Percentiles rank a stretch among this genome's conserved stretches.
These are phyloP conservation scores for Rhizopogon sp. DNA, from an alignment of 768 basidiomycete genomes.

Conservation along the genomic window DNA sequence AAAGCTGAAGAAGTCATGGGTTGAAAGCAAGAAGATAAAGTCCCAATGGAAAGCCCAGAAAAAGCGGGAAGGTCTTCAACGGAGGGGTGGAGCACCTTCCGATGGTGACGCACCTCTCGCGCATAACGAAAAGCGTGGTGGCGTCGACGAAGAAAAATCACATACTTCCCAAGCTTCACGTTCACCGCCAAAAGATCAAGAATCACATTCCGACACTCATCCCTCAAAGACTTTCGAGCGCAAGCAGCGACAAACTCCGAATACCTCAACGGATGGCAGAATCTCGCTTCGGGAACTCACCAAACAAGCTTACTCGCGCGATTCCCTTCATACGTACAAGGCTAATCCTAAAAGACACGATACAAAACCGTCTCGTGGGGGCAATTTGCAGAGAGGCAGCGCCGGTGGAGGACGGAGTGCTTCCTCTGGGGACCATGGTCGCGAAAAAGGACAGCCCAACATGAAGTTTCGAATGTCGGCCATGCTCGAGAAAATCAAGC, in stretches of 20 bases:
- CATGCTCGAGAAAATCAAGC: constrained; percentile 83
- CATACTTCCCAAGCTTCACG: background rate
- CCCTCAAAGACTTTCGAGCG: background rate
- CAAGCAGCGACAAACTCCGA: background rate
- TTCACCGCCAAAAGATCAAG: background rate
- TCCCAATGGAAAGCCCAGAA: constrained; percentile 75
- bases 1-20: constrained; percentile 77
- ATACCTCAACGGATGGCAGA: constrained; percentile 6
- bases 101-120: background rate
- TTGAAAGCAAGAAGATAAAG: constrained; percentile 72
- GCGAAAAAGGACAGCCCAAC: constrained; percentile 46
- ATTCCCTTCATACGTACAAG: constrained; percentile 55
- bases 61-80: constrained; percentile 35
- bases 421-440: constrained; percentile 25
- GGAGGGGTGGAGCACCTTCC: background rate
- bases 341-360: constrained; percentile 31
- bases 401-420: constrained; percentile 25
- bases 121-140: background rate
- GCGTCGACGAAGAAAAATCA: background rate
- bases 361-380: background rate
- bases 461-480: constrained; percentile 88
- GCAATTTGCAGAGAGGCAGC: constrained; percentile 13
- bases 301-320: constrained; percentile 55
- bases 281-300: constrained; percentile 54
- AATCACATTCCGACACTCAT: background rate